These are phyloP conservation scores for Porodaedalea pini DNA, from an alignment of 1,284 basidiomycete genomes.

Conservation along the genomic window DNA sequence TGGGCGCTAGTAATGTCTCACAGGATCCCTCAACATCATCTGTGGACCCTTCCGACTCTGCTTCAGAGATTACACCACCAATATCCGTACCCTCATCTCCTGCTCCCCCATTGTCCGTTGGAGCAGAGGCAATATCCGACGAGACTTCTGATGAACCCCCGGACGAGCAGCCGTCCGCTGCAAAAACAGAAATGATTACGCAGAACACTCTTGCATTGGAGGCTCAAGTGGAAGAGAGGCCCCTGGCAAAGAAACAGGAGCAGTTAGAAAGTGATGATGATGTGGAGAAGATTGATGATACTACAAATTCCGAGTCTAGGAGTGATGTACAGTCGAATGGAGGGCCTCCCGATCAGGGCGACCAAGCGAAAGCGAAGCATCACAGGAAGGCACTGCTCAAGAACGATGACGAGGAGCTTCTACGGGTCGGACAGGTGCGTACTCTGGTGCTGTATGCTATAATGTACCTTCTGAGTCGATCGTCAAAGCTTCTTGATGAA, in stretches of 20 bases:
- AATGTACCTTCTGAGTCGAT: conserved; percentile 16
- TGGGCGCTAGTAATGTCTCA: conserved; percentile 34
- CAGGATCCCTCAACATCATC: conserved; percentile 8
- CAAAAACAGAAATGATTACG: conserved; percentile 53
- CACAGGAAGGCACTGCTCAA: conserved; percentile 73
- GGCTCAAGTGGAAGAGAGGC: conserved; percentile 82
- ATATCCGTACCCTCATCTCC: conserved; percentile 27
- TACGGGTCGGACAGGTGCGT: conserved; percentile 67
- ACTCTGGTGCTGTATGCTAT: conserved; percentile 4
- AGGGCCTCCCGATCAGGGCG: background rate
- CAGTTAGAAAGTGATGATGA: conserved; percentile 42
- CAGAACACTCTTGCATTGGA: conserved; percentile 72
- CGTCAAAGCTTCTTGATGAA: conserved; percentile 63
- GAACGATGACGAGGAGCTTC: conserved; percentile 85
- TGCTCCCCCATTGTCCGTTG: conserved; percentile 21
- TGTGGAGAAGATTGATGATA: conserved; percentile 14
- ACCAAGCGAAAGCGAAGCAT: conserved; percentile 22
- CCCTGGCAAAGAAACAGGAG: conserved; percentile 84
- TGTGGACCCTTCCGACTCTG: conserved; percentile 16
- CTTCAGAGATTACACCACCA: conserved; percentile 25
- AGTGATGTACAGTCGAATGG: conserved; percentile 17
- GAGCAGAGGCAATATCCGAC: background rate
- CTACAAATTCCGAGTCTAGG: conserved; percentile 12
- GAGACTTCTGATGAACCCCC: conserved; percentile 17
- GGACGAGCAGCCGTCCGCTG: conserved; percentile 39